These are phyloP conservation scores for Trametes meyenii DNA, from an alignment of 768 basidiomycete genomes.

Conservation along the genomic window DNA sequence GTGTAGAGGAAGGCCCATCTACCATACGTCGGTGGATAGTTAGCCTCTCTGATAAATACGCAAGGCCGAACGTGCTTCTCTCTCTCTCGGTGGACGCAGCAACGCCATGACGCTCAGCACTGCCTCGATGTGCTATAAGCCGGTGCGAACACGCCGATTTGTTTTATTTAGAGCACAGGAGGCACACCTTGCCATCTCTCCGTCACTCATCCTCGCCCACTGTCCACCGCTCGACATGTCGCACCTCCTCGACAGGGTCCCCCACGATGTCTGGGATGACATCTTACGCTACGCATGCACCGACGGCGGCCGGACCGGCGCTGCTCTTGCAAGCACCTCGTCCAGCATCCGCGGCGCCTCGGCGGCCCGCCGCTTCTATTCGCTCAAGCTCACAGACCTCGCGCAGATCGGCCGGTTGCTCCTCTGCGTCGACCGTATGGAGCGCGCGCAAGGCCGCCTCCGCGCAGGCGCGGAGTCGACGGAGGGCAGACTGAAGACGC, in stretches of 20 bases:
- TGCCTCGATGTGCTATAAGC: not conserved
- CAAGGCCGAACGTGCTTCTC: no score
- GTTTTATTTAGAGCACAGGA: not conserved
- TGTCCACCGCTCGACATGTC: not conserved
- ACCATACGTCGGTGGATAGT: no score
- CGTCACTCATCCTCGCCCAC: not conserved
- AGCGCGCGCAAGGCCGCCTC: not conserved
- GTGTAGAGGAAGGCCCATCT: no score
- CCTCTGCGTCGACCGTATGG: conserved; percentile 15
- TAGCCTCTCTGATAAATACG: no score
- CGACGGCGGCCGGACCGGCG: conserved; percentile 16
- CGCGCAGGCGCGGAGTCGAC: not conserved
- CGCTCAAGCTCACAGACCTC: conserved; percentile 14
- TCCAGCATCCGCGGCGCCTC: conserved; percentile 1
- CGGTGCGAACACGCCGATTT: not conserved
- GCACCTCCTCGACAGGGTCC: not conserved
- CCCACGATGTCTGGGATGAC: conserved; percentile 7
- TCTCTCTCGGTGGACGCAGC: no score
- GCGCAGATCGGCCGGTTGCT: conserved; percentile 16
- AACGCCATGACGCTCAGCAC: no score
- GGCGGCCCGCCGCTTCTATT: conserved; percentile 15
- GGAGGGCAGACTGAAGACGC: not conserved
- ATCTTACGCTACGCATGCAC: conserved; percentile 13
- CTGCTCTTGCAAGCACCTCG: conserved; percentile 14
- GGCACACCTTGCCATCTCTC: not conserved